These are phyloP conservation scores for Aspergillus sp. DNA, from an alignment of 2,329 filamentous ascomycete species.

Conservation along the genomic window DNA sequence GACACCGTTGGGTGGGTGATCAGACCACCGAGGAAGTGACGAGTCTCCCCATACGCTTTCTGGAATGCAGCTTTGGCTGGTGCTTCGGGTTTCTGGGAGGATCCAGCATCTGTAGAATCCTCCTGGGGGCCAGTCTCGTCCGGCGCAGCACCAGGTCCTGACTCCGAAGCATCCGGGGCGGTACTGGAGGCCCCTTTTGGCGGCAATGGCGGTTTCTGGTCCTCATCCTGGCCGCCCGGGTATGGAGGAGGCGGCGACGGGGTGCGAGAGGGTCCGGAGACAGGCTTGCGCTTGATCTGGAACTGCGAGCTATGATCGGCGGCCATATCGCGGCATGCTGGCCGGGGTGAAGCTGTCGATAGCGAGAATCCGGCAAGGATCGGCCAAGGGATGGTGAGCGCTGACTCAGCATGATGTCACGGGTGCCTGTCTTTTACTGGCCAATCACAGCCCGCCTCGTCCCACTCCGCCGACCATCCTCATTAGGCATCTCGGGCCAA, in stretches of 20 bases:
- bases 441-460: too few species aligned
- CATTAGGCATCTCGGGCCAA: not conserved
- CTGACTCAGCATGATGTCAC: not conserved
- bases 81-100: not conserved
- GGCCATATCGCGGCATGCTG: not conserved
- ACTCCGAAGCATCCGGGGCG: not conserved
- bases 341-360: too few species aligned
- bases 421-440: not conserved
- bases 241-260: too few species aligned
- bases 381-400: too few species aligned
- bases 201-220: slow-evolving; percentile 1
- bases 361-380: too few species aligned
- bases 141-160: too few species aligned
- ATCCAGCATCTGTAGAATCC: not conserved
- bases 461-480: not conserved
- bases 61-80: slow-evolving; percentile 8
- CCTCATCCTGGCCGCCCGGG: too few species aligned
- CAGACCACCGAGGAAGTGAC: slow-evolving; percentile 57
- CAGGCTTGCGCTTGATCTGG: slow-evolving; percentile 3
- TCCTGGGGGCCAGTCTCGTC: too few species aligned
- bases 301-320: not conserved
- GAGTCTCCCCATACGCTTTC: slow-evolving; percentile 43
- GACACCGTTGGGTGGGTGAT: slow-evolving; percentile 55
- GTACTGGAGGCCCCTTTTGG: not conserved
- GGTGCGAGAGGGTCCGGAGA: slow-evolving; percentile 1